Percentiles rank a stretch among this genome's conserved stretches.
Conservation (phyloP, 2,329 filamentous ascomycete genomes). For the Aspergillus floridensis region DNA sequence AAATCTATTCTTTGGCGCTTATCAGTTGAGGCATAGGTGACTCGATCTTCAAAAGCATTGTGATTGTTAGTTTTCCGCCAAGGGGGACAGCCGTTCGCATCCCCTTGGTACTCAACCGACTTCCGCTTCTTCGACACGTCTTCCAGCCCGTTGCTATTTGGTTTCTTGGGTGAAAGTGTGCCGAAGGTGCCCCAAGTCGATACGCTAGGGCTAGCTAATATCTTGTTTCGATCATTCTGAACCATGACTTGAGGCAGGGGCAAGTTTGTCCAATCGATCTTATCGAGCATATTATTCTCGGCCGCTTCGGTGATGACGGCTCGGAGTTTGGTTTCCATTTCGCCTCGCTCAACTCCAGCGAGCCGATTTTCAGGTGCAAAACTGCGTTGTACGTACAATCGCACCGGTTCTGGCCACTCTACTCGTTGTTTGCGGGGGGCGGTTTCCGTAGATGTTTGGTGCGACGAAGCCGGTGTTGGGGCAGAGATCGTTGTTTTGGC, state of each 20-base stretch:
- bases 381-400: constrained; percentile 82
- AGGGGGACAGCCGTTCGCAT: constrained; percentile 58
- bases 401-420: constrained; percentile 79
- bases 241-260: constrained; percentile 84
- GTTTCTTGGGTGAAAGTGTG: constrained; percentile 20
- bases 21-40: constrained; percentile 61
- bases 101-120: constrained; percentile 62
- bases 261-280: constrained; percentile 77
- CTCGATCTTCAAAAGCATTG: constrained; percentile 68
- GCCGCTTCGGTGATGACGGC: constrained; percentile 79
- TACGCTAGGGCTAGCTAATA: constrained; percentile 47
- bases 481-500: constrained; percentile 24
- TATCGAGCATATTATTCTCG: constrained; percentile 67
- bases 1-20: constrained; percentile 50
- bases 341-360: constrained; percentile 58
- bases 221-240: constrained; percentile 61
- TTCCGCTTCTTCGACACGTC: constrained; percentile 72
- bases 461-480: constrained; percentile 23
- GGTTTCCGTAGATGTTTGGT: constrained; percentile 35
- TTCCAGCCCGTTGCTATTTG: constrained; percentile 20
- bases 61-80: constrained; percentile 71
- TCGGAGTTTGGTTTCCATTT: constrained; percentile 83
- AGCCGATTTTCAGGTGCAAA: constrained; percentile 74
- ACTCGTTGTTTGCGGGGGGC: constrained; percentile 52
- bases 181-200: constrained; percentile 33